Evolutionary conservation across 75 land plant species (phyloP).

Genomic region (Isoetes taiwanensis): DNA sequence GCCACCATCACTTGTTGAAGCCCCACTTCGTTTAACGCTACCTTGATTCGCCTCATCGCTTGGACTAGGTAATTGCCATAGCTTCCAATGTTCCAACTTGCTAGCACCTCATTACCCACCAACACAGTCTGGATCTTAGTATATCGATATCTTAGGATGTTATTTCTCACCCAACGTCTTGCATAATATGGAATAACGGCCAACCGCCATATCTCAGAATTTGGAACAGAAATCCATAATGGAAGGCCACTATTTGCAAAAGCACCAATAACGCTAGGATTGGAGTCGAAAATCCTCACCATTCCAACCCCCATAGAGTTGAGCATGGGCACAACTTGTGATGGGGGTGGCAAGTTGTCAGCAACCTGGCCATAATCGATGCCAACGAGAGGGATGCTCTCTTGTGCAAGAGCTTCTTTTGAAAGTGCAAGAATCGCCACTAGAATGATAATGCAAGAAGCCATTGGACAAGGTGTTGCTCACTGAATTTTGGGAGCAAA

Average conservation of each 20-base stretch:
- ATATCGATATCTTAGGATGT: background rate
- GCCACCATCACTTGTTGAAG: background rate
- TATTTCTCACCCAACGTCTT: background rate
- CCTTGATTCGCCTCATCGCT: background rate
- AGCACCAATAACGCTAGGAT: background rate
- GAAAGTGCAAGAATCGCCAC: no score
- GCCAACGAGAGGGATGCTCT: no score
- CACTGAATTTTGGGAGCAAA: no score
- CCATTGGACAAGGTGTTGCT: no score
- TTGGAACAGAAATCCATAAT: background rate
- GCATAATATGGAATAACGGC: background rate
- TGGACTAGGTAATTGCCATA: background rate
- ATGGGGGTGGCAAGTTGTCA: background rate
- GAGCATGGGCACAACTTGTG: background rate
- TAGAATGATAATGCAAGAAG: no score
- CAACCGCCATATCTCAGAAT: background rate
- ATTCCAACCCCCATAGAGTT: background rate
- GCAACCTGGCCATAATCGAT: slow-evolving; percentile 4
- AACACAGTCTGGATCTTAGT: background rate
- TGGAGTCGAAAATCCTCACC: background rate
- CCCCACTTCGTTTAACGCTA: background rate
- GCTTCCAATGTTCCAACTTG: background rate
- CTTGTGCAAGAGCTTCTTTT: no score
- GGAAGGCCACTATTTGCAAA: background rate
- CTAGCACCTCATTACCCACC: slow-evolving; percentile 3